Base-by-base conservation (phyloP, 768 basidiomycete genomes). In the Xerocomellus chrysenteron region DNA sequence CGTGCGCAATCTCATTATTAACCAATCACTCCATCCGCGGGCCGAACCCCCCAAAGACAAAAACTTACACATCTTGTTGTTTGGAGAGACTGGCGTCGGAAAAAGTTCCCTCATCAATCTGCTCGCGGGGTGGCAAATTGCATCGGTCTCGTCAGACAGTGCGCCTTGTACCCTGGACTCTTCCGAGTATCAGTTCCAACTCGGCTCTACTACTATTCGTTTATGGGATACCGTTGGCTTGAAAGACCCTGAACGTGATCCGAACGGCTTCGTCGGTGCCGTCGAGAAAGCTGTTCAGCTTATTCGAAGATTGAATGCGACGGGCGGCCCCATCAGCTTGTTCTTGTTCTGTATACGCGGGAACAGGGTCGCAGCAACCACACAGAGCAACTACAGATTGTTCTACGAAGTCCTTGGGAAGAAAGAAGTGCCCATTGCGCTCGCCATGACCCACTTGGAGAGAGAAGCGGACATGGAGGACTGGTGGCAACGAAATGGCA, bases 361-460 rank as follows among this genome's bases (percentile, higher is more conserved):
- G 1, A 73, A 75, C 16, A 63, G 75, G 57, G 66, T 78, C 30
- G 68, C 65, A 7, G 60, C 60, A 32, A 67, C 64, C 3, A 53
- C 60, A 2, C 65, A 67, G 48, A 65, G 65, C 59, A 66, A 66
- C 42, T 68, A 67, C 12, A 33, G 63, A 2, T 43, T 68, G 41
- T 66, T 66, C 26, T 66, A 66, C 52, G 66, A 66, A 14, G 54
- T 66, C 4, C 55, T 73, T 0, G 69, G 72, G 17, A 65, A 71
- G 39, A 61, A 67, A 14, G 56, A 70, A 16, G 78, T 79, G 8
- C 77, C 78, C 0, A 68, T 74, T 21, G 66, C 74, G 10, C 54
- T 79, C 8, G 75, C 70, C 1, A 63, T 79, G 32, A 78, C 75
- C 0, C 74, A 78, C 26, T 65, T 79, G 21, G 77, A 77, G 57